phyloP scores from a whole-genome alignment of 2,329 filamentous ascomycete genomes.

The Colletotrichum sp. region DNA sequence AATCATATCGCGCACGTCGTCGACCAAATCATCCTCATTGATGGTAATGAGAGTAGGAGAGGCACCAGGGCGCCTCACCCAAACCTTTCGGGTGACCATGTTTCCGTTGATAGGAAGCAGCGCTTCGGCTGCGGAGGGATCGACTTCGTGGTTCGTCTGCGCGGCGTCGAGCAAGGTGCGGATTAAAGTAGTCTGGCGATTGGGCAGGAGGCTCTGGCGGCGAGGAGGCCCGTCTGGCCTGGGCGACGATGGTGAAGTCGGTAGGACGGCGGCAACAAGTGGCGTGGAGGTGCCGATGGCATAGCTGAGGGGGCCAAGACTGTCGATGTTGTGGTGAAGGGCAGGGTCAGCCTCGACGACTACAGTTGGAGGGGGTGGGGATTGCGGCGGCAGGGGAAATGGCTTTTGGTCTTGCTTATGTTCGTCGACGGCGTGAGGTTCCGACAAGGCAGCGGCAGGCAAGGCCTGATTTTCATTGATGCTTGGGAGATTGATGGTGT shows the following conservation, averaged over 20 bases:
- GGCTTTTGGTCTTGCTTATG: not conserved
- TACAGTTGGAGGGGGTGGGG: not conserved
- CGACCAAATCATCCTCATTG: constrained; percentile 87
- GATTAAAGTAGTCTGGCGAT: constrained; percentile 51
- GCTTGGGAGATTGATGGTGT: constrained; percentile 18
- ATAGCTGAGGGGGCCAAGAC: constrained; percentile 17
- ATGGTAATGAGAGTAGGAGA: constrained; percentile 89
- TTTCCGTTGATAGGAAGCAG: constrained; percentile 44
- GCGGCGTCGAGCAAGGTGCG: constrained; percentile 57
- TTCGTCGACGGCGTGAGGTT: not conserved
- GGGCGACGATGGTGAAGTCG: constrained; percentile 18
- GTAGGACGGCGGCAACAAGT: not conserved
- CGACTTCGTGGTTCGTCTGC: constrained; percentile 39
- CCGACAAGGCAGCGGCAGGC: not conserved
- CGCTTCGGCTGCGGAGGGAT: constrained; percentile 42
- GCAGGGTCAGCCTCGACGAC: not conserved
- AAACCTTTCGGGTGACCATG: constrained; percentile 82
- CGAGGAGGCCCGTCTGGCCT: constrained; percentile 32
- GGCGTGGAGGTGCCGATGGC: constrained; percentile 20
- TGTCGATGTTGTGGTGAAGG: constrained; percentile 1
- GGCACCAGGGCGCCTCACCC: constrained; percentile 87
- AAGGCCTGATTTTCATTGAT: constrained; percentile 20
- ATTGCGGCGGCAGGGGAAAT: not conserved
- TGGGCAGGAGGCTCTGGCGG: constrained; percentile 51
- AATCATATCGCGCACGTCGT: constrained; percentile 93